Percentiles rank a stretch among this genome's conserved stretches.
Conservation (phyloP, 1,284 basidiomycete species). For the Earliella scabrosa region DNA sequence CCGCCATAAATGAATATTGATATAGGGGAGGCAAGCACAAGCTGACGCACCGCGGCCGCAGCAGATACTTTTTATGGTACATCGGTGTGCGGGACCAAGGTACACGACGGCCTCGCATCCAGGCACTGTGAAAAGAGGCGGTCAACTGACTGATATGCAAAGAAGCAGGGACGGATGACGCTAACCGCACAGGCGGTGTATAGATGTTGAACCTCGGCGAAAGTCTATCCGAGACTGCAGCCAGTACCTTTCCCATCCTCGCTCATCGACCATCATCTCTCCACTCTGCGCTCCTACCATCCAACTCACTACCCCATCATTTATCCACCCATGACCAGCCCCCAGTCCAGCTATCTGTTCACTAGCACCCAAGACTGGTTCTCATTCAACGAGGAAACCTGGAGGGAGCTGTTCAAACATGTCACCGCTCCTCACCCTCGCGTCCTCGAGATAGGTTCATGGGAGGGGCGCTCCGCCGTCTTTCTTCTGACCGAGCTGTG, state of each 20-base stretch:
- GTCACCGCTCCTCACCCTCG: constrained; percentile 44
- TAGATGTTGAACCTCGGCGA: not conserved
- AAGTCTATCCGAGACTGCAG: not conserved
- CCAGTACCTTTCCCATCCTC: not conserved
- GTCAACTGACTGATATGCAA: not conserved
- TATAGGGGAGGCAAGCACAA: too few species aligned
- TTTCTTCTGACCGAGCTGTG: constrained; percentile 55
- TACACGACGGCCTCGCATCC: not conserved
- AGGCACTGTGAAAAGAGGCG: not conserved
- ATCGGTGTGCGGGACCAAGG: too few species aligned
- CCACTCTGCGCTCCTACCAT: not conserved
- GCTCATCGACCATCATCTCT: not conserved
- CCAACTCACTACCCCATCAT: not conserved
- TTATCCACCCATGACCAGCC: not conserved
- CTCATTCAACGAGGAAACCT: constrained; percentile 45
- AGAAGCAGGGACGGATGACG: not conserved
- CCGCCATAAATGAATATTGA: too few species aligned
- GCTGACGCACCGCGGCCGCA: too few species aligned
- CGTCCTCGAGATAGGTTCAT: constrained; percentile 62
- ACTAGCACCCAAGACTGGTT: constrained; percentile 64
- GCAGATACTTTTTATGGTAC: too few species aligned
- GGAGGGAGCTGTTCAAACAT: constrained; percentile 45
- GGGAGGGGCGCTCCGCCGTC: constrained; percentile 65
- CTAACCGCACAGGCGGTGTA: not conserved
- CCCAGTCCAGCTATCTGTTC: constrained; percentile 36